A percentile compares a stretch with the other conserved stretches of the same genome.
Evolutionary conservation across 768 basidiomycete genomes (phyloP).

Genomic region (Lactarius hatsudake): DNA sequence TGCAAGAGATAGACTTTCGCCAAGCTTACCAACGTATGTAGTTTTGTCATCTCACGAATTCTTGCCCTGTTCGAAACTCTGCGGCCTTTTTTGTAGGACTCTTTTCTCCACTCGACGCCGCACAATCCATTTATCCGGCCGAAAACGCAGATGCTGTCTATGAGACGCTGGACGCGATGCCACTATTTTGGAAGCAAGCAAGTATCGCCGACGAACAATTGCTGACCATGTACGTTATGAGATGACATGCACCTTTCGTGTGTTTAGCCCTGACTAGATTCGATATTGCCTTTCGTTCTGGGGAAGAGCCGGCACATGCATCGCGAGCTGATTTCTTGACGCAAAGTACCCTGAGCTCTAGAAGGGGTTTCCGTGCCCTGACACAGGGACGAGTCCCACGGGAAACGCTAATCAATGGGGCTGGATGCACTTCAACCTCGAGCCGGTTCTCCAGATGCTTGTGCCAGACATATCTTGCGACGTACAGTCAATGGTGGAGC

Average conservation of each 20-base stretch:
- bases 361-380: slow-evolving; percentile 53
- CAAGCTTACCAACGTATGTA: slow-evolving; percentile 54
- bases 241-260: not conserved
- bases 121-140: slow-evolving; percentile 18
- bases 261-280: slow-evolving; percentile 41
- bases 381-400: slow-evolving; percentile 46
- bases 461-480: slow-evolving; percentile 40
- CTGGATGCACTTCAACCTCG: slow-evolving; percentile 54
- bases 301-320: slow-evolving; percentile 43
- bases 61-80: not conserved
- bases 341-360: slow-evolving; percentile 49
- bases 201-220: slow-evolving; percentile 51
- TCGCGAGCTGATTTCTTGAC: slow-evolving; percentile 60
- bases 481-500: slow-evolving; percentile 37
- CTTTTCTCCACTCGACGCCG: slow-evolving; percentile 19
- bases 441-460: slow-evolving; percentile 42
- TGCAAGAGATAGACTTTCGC: slow-evolving; percentile 48
- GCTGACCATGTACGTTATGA: slow-evolving; percentile 53
- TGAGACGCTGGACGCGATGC: slow-evolving; percentile 52
- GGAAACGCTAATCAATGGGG: slow-evolving; percentile 38
- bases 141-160: slow-evolving; percentile 42
- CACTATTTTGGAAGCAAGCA: slow-evolving; percentile 53
- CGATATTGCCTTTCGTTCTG: slow-evolving; percentile 58
- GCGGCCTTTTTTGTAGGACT: slow-evolving; percentile 23
- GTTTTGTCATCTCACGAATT: not conserved